Evolutionary conservation across 371 early-diverging fungal genomes (phyloP), one percentile per base, ranked within the genome.

Genomic region (Sporodiniella umbellata): DNA sequence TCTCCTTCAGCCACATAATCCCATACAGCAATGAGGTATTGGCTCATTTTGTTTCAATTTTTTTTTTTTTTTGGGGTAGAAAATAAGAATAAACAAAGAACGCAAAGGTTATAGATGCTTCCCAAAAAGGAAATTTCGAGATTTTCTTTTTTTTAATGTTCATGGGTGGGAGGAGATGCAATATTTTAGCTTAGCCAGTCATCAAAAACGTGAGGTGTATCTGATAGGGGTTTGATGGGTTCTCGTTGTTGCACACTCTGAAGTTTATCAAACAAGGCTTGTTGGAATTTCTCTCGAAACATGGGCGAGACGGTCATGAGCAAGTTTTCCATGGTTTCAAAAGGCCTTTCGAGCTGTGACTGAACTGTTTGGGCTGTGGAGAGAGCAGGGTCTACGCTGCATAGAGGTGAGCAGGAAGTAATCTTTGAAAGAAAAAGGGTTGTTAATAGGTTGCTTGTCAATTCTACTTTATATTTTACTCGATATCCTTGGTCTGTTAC

Each of bases 1-100:
- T 75, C 66, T 8, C 72, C 75, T 37, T 69, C 70, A 46, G 75
- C 72, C 17, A 54, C 51, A 53, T 75, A 75, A 50, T 75, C 75
- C 75, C 75, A 75, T 15, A 63, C 53, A 22, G 75, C 75, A 39
- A 65, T 60, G 22, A 71, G 54, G 38, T 71, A 69, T 33, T 70
- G 72, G 23, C 60, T 60, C 75, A 75, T 75, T 18, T 14, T 50
- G 25, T 33, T 17, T 4, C 37, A 11, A 6, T 37, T 37, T 15
- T 37, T 8, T 45, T 25, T 45, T 31, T 30, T 45, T 33, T 17
- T 8, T n/a, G n/a, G n/a, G n/a, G n/a, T n/a, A n/a, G n/a, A n/a
- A n/a, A n/a, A n/a, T n/a, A n/a, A n/a, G n/a, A n/a, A n/a, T n/a
- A n/a, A n/a, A n/a, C n/a, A n/a, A n/a, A n/a, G n/a, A n/a, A n/a